Evolutionary conservation across 805 yeast species (phyloP), one percentile per base, ranked within the genome.

Genomic region (Candida quercuum): DNA sequence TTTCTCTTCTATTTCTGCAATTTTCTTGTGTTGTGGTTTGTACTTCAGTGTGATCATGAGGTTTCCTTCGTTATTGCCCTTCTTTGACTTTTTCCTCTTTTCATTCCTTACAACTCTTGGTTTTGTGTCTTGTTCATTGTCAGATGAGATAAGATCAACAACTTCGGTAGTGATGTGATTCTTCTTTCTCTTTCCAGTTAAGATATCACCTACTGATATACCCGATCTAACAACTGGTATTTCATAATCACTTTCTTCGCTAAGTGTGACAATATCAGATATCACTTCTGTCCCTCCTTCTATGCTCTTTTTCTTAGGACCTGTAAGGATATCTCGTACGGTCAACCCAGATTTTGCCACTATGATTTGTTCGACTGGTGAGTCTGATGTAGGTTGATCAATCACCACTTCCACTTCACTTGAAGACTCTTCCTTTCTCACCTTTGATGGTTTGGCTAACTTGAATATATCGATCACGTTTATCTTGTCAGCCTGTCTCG

Each of bases 1-100:
- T 38, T 51, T 54, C 17, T 39, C 35, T 34, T 53, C 57, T 7
- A 54, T 24, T 12, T 46, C 53, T 5, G 36, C 35, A 8, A 52
- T 41, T 20, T 41, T 41, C 22, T 46, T 32, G 3, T 41, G 36
- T 3, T 35, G 46, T 15, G 51, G 41, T 21, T 46, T 48, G 19
- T 49, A 49, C 25, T 47, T 49, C 37, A 49, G 42, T 3, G 37
- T 35, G 4, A 49, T 42, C 3, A 46, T 33, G 24, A 25, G 23
- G 24, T 16, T 10, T 18, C 21, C 20, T 9, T 31, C 13, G 21
- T 15, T 18, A 16, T 25, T 29, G 6, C 23, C n/a, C 15, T 29
- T 28, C 18, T 26, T 35, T 19, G 15, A 17, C 22, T 18, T 24
- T 17, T 18, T 26, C 23, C n/a, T 33, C 17, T 19, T 33, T 11